Evolutionary conservation across 2,329 filamentous ascomycete genomes (phyloP), one percentile per base, ranked within the genome.

Genomic region (Fusarium sp.): DNA sequence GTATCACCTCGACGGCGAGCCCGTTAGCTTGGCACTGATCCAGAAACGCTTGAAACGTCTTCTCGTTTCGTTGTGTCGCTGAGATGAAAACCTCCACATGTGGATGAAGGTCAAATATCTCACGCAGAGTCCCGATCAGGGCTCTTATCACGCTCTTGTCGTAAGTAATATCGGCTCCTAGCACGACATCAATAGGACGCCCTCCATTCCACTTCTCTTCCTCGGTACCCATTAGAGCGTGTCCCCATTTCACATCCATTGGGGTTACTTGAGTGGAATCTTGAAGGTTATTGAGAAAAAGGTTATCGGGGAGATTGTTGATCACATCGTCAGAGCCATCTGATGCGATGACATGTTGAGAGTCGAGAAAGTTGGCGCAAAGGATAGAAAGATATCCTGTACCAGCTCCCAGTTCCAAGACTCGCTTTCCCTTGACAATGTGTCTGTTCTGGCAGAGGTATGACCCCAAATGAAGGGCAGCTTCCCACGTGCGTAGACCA

Each of bases 161-260:
- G 80, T 95, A 95, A 2, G 92, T 95, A 80, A 95, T 88, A 79
- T 95, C 93, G 38, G 93, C 92, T 8, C 92, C 93, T 33, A 95
- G 81, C 5, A 95, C 86, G 9, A 93, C 81, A 78, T 95, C 91
- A 48, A 89, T 79, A 5, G 78, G 74, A 9, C 78, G 76, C 23
- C 84, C 84, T 25, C 82, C 82, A 72, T 86, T 85, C 87, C 87
- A 88, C 49, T 80, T 79, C 58, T 84, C 77, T 59, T 90, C 86
- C 79, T 91, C 90, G 0, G 86, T 88, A 8, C 87, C 88, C 52
- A 89, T 80, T 8, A 91, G 79, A 0, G 86, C 86, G 68, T 87
- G 84, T 2, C 92, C 92, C 91, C 92, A 94, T 78, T 86, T 86
- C 37, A 93, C 78, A 7, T 90, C 85, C 79, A 86, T 88, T 3